Conservation (phyloP, 306 rosid genomes). For the Lathyrus oleraceus region DNA sequence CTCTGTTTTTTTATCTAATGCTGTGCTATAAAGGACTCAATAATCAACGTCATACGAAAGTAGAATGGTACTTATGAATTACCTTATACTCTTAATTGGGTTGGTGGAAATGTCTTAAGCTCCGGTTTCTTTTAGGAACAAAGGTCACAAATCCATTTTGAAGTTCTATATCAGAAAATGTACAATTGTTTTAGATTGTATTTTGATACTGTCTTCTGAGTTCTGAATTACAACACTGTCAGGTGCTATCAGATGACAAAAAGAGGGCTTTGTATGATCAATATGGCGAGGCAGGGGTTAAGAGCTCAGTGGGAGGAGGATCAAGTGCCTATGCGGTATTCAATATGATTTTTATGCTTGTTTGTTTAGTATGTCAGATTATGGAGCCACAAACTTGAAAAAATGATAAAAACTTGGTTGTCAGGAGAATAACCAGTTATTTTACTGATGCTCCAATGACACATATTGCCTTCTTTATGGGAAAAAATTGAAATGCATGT, state of each 20-base stretch:
- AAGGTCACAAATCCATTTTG: background rate
- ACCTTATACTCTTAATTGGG: conserved; percentile 6
- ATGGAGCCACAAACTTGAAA: conserved; percentile 2
- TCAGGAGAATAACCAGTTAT: conserved; percentile 10
- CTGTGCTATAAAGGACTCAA: conserved; percentile 18
- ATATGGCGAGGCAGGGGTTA: conserved; percentile 96
- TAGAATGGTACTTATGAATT: background rate
- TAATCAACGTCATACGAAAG: background rate
- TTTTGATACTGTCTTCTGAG: conserved; percentile 57
- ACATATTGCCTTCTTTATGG: conserved; percentile 19
- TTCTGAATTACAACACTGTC: conserved; percentile 69
- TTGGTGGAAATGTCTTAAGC: conserved; percentile 27
- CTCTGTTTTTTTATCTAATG: background rate
- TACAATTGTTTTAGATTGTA: conserved; percentile 25
- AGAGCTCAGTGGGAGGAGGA: conserved; percentile 80
- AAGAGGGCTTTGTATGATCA: conserved; percentile 95
- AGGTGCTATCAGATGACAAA: conserved; percentile 99
- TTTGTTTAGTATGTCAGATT: conserved; percentile 6
- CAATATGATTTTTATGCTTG: conserved; percentile 27
- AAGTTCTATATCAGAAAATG: conserved; percentile 20
- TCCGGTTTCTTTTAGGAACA: conserved; percentile 10
- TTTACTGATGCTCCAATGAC: conserved; percentile 10
- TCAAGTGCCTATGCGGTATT: conserved; percentile 88
- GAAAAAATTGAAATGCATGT: conserved; percentile 28
- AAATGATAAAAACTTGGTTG: background rate